A percentile compares a stretch with the other conserved stretches of the same genome.
Evolutionary conservation across 805 yeast species (phyloP).

Genomic region (Schwanniomyces occidentalis): DNA sequence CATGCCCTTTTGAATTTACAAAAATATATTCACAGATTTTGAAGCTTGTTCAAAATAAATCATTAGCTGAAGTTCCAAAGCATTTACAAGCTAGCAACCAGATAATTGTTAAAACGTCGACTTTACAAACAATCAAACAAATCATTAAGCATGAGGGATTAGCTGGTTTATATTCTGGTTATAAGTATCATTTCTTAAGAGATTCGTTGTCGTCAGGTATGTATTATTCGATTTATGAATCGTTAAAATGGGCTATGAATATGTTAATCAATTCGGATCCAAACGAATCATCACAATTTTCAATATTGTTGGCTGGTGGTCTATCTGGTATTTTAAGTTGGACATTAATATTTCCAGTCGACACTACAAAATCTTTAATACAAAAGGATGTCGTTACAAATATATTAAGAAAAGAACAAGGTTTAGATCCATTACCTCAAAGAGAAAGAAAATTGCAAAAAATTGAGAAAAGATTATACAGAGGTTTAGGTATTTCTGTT

Average conservation of each 20-base stretch:
- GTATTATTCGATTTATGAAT: slow-evolving; percentile 75
- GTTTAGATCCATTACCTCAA: slow-evolving; percentile 42
- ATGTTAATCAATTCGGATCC: slow-evolving; percentile 26
- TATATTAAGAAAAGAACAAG: slow-evolving; percentile 53
- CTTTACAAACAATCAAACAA: slow-evolving; percentile 46
- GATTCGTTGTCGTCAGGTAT: slow-evolving; percentile 73
- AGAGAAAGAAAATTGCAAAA: slow-evolving; percentile 28
- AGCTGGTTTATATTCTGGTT: slow-evolving; percentile 71
- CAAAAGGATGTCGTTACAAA: slow-evolving; percentile 75
- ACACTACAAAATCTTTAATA: slow-evolving; percentile 72
- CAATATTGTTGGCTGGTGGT: slow-evolving; percentile 66
- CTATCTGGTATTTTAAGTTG: slow-evolving; percentile 74
- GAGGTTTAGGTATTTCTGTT: slow-evolving; percentile 77
- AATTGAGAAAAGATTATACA: slow-evolving; percentile 53
- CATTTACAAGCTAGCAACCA: slow-evolving; percentile 12
- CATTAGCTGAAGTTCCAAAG: slow-evolving; percentile 14
- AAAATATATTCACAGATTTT: slow-evolving; percentile 78
- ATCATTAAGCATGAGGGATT: slow-evolving; percentile 62
- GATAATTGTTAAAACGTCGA: slow-evolving; percentile 16
- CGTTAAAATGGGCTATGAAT: slow-evolving; percentile 56
- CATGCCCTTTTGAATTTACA: slow-evolving; percentile 85
- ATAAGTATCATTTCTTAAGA: slow-evolving; percentile 61
- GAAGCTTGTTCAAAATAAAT: slow-evolving; percentile 36
- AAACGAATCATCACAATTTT: slow-evolving; percentile 26
- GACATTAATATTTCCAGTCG: slow-evolving; percentile 76